Conservation (phyloP, 2,329 filamentous ascomycete genomes). For the Fusarium veterinarium region DNA sequence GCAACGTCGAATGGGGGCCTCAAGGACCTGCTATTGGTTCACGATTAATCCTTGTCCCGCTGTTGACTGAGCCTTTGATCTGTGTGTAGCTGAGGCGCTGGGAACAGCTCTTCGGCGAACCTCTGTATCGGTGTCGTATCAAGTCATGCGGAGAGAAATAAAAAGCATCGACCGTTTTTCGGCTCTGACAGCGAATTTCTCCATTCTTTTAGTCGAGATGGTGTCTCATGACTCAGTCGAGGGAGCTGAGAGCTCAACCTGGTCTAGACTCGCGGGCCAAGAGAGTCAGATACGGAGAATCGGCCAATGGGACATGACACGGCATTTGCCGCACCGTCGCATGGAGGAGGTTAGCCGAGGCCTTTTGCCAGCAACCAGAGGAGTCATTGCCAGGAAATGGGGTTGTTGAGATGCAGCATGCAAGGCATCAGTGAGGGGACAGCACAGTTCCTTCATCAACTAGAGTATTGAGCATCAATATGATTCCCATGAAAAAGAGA, state of each 20-base stretch:
- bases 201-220: neutral
- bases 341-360: conserved; percentile 19
- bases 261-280: conserved; percentile 10
- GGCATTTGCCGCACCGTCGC: neutral
- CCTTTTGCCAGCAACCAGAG: neutral
- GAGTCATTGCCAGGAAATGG: neutral
- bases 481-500: neutral
- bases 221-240: conserved; percentile 1
- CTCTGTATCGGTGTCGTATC: too few relatives aligned
- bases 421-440: neutral
- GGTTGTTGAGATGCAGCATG: neutral
- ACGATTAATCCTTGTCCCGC: accelerated
- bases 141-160: neutral
- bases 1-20: conserved; percentile 5
- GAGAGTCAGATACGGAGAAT: neutral
- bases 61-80: neutral
- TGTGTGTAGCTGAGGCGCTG: neutral
- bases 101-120: neutral
- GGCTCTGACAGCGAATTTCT: neutral
- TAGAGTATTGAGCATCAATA: accelerated
- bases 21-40: neutral
- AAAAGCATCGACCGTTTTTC: neutral
- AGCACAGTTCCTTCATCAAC: accelerated
- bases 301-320: conserved; percentile 4
- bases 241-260: neutral